Base-by-base conservation (phyloP, 805 yeast species). In the Nakazawaea laoshanensis region DNA sequence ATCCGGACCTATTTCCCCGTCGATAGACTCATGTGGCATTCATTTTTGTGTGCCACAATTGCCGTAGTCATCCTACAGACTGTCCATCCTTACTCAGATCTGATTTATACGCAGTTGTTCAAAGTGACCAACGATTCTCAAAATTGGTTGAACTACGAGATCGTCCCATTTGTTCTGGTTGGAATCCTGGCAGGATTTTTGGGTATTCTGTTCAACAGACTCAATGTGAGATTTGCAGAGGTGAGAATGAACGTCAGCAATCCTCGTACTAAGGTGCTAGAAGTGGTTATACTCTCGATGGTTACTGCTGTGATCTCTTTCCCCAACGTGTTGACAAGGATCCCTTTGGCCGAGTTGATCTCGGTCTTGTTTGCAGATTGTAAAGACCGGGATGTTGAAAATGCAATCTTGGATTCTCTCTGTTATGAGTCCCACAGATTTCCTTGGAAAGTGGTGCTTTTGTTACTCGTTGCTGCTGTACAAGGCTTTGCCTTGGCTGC, bases 11-110 rank as follows among this genome's bases (percentile, higher is more conserved):
- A 70, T 46, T 74, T 78, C 47, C 70, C 68, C 30, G 72, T 78
- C 14, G 73, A 72, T 18, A 70, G 66, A 39, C 64, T 78, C 39
- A 71, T 85, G 76, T 85, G 95, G 95, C 77, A 76, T 44, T 73
- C 87, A 5, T 86, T 85, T 53, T 79, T 83, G 3, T 74, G 85
- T 44, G 78, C 95, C 1, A 81, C 86, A 44, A 59, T 78, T 8
- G 78, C 86, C 2, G 78, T 80, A 10, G 68, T 80, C 2, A 63
- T 80, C 0, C 50, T 84, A 18, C 70, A 72, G 42, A 42, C 58
- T 11, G 50, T 70, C 16, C 65, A 70, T 37, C 75, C 77, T 1
- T 70, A 69, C 40, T 57, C 65, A 29, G 63, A 64, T 4, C 59
- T 66, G 30, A 48, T 61, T 19, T 44, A 49, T 12, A 49, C 44